Evolutionary conservation across 768 basidiomycete genomes (phyloP), one percentile per base, ranked within the genome.

Genomic region (Rhodosporidiobolus odoratus): DNA sequence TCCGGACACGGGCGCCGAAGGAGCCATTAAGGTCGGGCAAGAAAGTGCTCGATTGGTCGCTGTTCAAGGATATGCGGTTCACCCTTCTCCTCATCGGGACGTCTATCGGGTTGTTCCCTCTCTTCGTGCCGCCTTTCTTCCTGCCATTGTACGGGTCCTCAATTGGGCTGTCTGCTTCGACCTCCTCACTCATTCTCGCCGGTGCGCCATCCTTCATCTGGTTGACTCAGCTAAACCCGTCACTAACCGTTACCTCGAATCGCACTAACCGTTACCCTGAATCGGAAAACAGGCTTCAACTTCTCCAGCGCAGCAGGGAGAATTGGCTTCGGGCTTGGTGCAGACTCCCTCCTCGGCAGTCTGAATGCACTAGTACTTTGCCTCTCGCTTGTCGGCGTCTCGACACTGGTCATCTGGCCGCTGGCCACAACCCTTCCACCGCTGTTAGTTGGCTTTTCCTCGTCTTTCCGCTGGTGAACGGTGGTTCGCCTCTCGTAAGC

Each of bases 111-210:
- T 41, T 75, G 6, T 78, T 78, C 68, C 76, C 76, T 0, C 67
- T 79, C 38, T 73, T 77, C 41, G 73, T 78, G 1, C 74, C 77
- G 12, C 76, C 77, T 3, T 79, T 78, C 72, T 79, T 79, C 68
- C 58, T 79, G 6, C 78, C 78, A 0, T 57, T 79, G 12, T 79
- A 75, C 62, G 77, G 66, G 23, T 62, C 64, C 2, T 60, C 66
- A 0, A 69, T 77, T 48, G 76, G 75, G 0, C 62, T 79, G 8
- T 64, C 67, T 21, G 50, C 72, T 9, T 62, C 63, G 0, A 52
- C 75, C 0, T 67, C 72, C 0, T 75, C 77, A 0, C 50, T 56
- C 17, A 61, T 79, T 3, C 69, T 78, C 15, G 69, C 65, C 13
- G 64, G 62, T 62, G 2, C 47, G 61, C 53, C 30, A 17, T 7